phyloP scores from a whole-genome alignment of 139 green algal species.

The Chlamydomonas sp. region DNA sequence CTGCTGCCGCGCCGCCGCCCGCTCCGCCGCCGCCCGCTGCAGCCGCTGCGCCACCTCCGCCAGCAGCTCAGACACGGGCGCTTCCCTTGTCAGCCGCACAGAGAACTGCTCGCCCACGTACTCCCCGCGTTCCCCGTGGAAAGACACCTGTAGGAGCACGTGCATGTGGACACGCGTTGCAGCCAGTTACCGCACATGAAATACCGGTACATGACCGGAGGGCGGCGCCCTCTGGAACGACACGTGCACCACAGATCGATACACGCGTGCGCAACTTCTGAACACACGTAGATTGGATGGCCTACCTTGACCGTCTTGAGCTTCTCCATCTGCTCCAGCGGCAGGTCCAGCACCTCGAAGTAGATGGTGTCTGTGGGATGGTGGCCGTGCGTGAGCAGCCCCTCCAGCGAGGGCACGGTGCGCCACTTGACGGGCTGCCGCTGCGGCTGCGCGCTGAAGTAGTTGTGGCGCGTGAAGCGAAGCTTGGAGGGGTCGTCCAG shows the following conservation, averaged over 20 bases:
- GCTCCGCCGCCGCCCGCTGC: slow-evolving; percentile 12
- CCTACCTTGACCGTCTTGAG: slow-evolving; percentile 68
- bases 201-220: not conserved
- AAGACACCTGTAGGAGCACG: slow-evolving; percentile 47
- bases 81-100: slow-evolving; percentile 75
- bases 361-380: slow-evolving; percentile 79
- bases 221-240: not conserved
- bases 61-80: slow-evolving; percentile 78
- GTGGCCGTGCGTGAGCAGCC: slow-evolving; percentile 35
- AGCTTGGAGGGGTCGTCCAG: slow-evolving; percentile 44
- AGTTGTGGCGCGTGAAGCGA: slow-evolving; percentile 87
- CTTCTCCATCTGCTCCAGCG: slow-evolving; percentile 85
- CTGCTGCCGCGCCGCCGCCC: slow-evolving; percentile 34
- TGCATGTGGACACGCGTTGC: no score
- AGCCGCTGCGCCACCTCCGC: slow-evolving; percentile 67
- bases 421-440: slow-evolving; percentile 66
- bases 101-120: slow-evolving; percentile 72
- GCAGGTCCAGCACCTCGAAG: slow-evolving; percentile 96
- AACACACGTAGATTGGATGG: no score
- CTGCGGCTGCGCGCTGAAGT: slow-evolving; percentile 72
- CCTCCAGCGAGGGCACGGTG: slow-evolving; percentile 3
- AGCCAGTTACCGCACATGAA: not conserved
- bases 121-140: slow-evolving; percentile 84
- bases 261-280: not conserved
- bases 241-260: not conserved